Conservation (phyloP, 805 yeast genomes). For the Wickerhamomyces chambardii region DNA sequence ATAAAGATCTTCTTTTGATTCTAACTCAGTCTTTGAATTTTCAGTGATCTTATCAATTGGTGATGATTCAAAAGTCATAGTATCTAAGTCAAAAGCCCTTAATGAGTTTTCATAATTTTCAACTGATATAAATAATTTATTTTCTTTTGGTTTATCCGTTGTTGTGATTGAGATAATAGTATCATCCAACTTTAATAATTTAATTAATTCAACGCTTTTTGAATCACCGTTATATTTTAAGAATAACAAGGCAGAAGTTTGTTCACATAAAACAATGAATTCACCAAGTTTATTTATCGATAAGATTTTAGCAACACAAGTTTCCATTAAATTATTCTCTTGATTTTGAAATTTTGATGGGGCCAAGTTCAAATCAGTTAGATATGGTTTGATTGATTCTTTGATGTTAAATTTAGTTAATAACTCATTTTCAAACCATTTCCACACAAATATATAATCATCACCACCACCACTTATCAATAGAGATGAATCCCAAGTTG, state of each 20-base stretch:
- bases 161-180: conserved; percentile 22
- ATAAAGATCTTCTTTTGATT: conserved; percentile 14
- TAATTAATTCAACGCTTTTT: conserved; percentile 11
- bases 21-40: conserved; percentile 12
- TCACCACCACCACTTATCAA: conserved; percentile 93
- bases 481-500: conserved; percentile 37
- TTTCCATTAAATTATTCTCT: conserved; percentile 35
- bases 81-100: conserved; percentile 6
- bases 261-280: conserved; percentile 40
- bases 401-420: conserved; percentile 41
- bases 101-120: conserved; percentile 20
- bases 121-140: conserved; percentile 24
- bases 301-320: conserved; percentile 37
- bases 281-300: conserved; percentile 22
- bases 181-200: conserved; percentile 19
- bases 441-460: conserved; percentile 62
- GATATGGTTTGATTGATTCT: conserved; percentile 28
- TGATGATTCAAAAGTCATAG: conserved; percentile 22
- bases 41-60: conserved; percentile 20
- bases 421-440: conserved; percentile 54
- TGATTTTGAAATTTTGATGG: conserved; percentile 59
- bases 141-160: too few species aligned
- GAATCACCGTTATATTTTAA: conserved; percentile 14
- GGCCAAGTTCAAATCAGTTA: conserved; percentile 51
- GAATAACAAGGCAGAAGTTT: conserved; percentile 33